Evolutionary conservation across 2,329 filamentous ascomycete species (phyloP).

Genomic region (Penicillium sclerotigenum): DNA sequence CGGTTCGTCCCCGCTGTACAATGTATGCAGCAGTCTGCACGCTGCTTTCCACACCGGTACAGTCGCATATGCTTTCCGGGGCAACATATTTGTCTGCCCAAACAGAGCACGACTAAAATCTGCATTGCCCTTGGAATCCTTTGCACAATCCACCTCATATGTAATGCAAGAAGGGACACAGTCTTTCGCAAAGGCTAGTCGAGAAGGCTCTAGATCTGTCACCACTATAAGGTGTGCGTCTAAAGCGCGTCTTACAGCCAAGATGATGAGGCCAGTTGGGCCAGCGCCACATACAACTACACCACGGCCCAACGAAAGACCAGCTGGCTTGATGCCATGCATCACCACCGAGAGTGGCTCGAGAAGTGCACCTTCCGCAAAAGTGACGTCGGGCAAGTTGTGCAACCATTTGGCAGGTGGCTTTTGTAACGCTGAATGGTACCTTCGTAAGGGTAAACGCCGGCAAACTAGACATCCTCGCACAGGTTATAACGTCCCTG

Average conservation of each 20-base stretch:
- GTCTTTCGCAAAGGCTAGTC: slow-evolving; percentile 57
- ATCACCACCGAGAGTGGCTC: slow-evolving; percentile 64
- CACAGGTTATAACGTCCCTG: slow-evolving; percentile 64
- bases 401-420: slow-evolving; percentile 60
- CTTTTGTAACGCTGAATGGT: slow-evolving; percentile 61
- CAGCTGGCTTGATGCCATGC: slow-evolving; percentile 56
- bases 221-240: slow-evolving; percentile 63
- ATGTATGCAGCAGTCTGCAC: slow-evolving; percentile 58
- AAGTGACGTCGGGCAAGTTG: slow-evolving; percentile 55
- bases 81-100: slow-evolving; percentile 54
- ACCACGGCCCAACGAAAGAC: slow-evolving; percentile 54
- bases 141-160: slow-evolving; percentile 51
- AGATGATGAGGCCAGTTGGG: slow-evolving; percentile 59
- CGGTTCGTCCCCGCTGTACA: slow-evolving; percentile 56
- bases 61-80: slow-evolving; percentile 61
- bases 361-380: slow-evolving; percentile 59
- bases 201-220: slow-evolving; percentile 57
- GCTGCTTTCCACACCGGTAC: slow-evolving; percentile 64
- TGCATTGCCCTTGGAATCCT: slow-evolving; percentile 52
- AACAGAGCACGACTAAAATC: slow-evolving; percentile 55
- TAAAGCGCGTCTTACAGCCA: slow-evolving; percentile 58
- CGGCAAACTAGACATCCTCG: slow-evolving; percentile 59
- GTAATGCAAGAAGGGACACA: slow-evolving; percentile 55
- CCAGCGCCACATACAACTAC: slow-evolving; percentile 61
- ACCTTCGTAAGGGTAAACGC: slow-evolving; percentile 60